These are phyloP conservation scores for Trichoderma parareesei DNA, from an alignment of 495 filamentous ascomycete species.

Conservation along the genomic window DNA sequence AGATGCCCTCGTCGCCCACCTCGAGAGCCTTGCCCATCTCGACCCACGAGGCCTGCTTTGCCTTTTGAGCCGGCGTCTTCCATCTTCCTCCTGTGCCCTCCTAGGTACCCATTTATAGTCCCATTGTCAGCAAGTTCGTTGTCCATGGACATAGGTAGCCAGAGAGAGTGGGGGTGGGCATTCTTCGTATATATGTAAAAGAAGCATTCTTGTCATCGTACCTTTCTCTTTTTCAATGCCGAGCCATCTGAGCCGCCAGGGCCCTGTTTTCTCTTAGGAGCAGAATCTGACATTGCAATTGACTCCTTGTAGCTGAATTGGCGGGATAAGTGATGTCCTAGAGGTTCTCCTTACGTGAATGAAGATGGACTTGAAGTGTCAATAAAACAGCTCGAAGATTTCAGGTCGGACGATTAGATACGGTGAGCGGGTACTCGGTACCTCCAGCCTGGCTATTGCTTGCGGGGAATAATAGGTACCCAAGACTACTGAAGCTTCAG, in stretches of 20 bases:
- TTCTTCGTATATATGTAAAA: background rate
- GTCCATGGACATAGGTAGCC: background rate
- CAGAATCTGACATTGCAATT: background rate
- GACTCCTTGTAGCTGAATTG: background rate
- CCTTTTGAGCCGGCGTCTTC: slow-evolving; percentile 45
- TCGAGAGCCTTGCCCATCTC: slow-evolving; percentile 42
- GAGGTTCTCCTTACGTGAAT: background rate
- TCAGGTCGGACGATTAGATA: background rate
- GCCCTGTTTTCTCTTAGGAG: slow-evolving; percentile 2
- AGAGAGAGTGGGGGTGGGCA: background rate
- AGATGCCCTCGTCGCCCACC: slow-evolving; percentile 76
- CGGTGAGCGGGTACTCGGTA: background rate
- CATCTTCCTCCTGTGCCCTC: slow-evolving; percentile 44
- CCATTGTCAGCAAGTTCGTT: background rate
- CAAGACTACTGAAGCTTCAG: background rate
- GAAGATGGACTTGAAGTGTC: background rate
- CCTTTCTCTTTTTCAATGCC: slow-evolving; percentile 25
- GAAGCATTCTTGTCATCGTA: slow-evolving; percentile 1
- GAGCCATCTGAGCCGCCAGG: slow-evolving; percentile 16
- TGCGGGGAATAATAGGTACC: background rate
- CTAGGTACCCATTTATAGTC: slow-evolving; percentile 18
- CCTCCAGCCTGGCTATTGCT: background rate
- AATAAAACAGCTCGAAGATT: background rate
- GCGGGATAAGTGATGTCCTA: background rate
- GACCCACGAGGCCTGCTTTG: slow-evolving; percentile 25